A percentile compares a stretch with the other conserved stretches of the same genome.
phyloP scores from a whole-genome alignment of 768 basidiomycete species.

The Suillus discolor region DNA sequence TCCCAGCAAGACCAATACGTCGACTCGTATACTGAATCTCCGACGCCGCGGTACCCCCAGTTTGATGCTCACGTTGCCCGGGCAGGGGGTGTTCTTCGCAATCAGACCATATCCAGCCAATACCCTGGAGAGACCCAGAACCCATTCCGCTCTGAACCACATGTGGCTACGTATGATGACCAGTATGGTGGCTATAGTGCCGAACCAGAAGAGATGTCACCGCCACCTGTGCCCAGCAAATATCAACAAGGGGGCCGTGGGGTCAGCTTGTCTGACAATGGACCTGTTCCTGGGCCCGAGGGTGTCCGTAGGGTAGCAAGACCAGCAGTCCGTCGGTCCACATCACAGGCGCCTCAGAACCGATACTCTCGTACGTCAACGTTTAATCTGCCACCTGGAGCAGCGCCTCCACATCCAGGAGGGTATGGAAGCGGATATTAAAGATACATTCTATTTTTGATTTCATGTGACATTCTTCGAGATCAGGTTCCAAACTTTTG shows the following conservation, averaged over 20 bases:
- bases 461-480: conserved; percentile 12
- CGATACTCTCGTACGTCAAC: conserved; percentile 70
- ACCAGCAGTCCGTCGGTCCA: conserved; percentile 55
- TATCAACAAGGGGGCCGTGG: conserved; percentile 50
- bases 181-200: conserved; percentile 32
- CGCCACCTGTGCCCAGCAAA: conserved; percentile 14
- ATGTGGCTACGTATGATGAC: conserved; percentile 42
- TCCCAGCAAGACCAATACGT: conserved; percentile 37
- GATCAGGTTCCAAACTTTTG: conserved; percentile 4
- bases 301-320: conserved; percentile 81
- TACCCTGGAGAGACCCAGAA: conserved; percentile 53
- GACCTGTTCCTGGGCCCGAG: conserved; percentile 78
- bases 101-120: conserved; percentile 36
- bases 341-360: conserved; percentile 64
- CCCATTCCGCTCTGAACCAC: conserved; percentile 58
- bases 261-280: conserved; percentile 78
- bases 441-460: conserved; percentile 3
- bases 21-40: conserved; percentile 27
- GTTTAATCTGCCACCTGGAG: conserved; percentile 70
- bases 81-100: conserved; percentile 42
- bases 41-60: conserved; percentile 25
- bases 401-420: conserved; percentile 60
- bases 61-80: conserved; percentile 47
- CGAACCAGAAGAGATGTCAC: conserved; percentile 40
- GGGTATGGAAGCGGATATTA: conserved; percentile 13